phyloP scores from a whole-genome alignment of 2,329 filamentous ascomycete species.

The Aspergillus jensenii region DNA sequence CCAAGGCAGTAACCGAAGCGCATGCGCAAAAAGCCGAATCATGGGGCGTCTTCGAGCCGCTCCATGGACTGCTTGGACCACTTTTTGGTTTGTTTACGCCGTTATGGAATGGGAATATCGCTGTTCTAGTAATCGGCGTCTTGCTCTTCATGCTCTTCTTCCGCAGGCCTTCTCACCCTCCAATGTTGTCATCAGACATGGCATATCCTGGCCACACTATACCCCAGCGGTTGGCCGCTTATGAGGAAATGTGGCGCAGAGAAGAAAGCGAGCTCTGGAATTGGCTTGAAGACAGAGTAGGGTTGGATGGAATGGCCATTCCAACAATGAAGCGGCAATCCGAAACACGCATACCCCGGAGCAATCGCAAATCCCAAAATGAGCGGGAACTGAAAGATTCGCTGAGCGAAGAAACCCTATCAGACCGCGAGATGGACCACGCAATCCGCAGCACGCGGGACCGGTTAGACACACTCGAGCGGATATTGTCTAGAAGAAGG shows the following conservation, averaged over 20 bases:
- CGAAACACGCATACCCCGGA: constrained; percentile 45
- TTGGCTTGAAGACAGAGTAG: constrained; percentile 85
- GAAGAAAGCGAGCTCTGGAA: constrained; percentile 91
- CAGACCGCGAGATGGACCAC: constrained; percentile 71
- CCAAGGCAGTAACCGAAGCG: constrained; percentile 44
- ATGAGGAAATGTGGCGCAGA: constrained; percentile 87
- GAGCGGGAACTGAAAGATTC: constrained; percentile 54
- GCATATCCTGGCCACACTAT: constrained; percentile 42
- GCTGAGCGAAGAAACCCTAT: constrained; percentile 66
- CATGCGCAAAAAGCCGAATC: constrained; percentile 46
- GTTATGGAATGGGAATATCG: constrained; percentile 72
- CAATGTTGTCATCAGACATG: constrained; percentile 36
- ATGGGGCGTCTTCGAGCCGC: constrained; percentile 82
- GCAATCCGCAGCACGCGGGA: constrained; percentile 86
- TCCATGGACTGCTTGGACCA: constrained; percentile 69
- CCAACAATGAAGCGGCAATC: constrained; percentile 29
- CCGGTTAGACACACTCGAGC: constrained; percentile 73
- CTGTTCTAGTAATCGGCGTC: constrained; percentile 72
- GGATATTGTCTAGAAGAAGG: constrained; percentile 64
- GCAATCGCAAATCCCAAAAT: constrained; percentile 32
- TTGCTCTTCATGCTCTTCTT: constrained; percentile 75
- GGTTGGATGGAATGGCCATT: constrained; percentile 59
- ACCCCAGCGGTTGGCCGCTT: constrained; percentile 73
- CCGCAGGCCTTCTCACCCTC: constrained; percentile 43
- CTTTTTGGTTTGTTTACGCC: constrained; percentile 68